These are phyloP conservation scores for Nadsonia commutata DNA, from an alignment of 1,139 yeast genomes.

Conservation along the genomic window DNA sequence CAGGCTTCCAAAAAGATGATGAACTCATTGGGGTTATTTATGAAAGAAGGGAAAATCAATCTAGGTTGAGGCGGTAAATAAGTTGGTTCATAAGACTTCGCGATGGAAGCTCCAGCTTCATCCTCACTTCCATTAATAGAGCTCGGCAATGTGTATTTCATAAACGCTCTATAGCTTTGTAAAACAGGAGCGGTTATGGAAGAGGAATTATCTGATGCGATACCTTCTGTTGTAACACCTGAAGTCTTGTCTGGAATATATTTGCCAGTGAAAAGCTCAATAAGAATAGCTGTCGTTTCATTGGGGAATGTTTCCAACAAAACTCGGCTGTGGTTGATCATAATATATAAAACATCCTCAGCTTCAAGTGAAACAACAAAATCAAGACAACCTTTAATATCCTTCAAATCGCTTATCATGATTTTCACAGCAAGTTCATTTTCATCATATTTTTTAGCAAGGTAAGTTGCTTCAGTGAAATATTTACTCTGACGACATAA, in stretches of 20 bases:
- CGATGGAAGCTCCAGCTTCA: constrained; percentile 1
- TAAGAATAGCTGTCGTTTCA: constrained; percentile 68
- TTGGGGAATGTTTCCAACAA: constrained; percentile 59
- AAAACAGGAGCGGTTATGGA: constrained; percentile 28
- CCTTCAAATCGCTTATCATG: constrained; percentile 50
- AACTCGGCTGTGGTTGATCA: constrained; percentile 50
- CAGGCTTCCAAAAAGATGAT: constrained; percentile 93
- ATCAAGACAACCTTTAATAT: constrained; percentile 46
- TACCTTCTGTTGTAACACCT: constrained; percentile 2
- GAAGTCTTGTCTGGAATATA: constrained; percentile 32
- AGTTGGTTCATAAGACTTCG: constrained; percentile 35
- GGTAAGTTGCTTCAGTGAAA: constrained; percentile 48
- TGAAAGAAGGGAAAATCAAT: constrained; percentile 72
- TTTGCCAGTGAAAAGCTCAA: constrained; percentile 79
- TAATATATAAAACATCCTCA: constrained; percentile 63
- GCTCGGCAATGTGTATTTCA: constrained; percentile 39
- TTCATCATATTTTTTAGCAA: constrained; percentile 60
- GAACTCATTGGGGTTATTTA: constrained; percentile 73
- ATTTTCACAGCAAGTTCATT: constrained; percentile 69
- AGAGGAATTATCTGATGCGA: constrained; percentile 6
- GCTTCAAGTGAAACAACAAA: constrained; percentile 59
- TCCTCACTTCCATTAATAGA: constrained; percentile 1
- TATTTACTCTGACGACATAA: constrained; percentile 71
- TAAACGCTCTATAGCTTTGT: constrained; percentile 60
- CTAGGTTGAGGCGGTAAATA: constrained; percentile 89